These are phyloP conservation scores for Quercus agrifolia DNA, from an alignment of 306 rosid genomes.

Conservation along the genomic window DNA sequence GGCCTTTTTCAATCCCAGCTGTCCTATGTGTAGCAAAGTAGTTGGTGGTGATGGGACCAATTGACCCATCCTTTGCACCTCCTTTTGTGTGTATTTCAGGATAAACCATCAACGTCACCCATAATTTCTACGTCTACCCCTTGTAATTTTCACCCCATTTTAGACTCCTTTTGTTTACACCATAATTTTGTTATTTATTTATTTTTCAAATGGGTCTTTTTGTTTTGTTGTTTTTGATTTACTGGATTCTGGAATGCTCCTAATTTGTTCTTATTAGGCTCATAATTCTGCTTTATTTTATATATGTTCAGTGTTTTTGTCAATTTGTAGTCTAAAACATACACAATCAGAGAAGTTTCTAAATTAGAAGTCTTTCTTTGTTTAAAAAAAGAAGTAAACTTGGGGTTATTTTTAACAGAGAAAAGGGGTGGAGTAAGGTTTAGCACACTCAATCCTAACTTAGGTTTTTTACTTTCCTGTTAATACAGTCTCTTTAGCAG, in stretches of 20 bases:
- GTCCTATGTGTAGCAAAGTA: constrained; percentile 50
- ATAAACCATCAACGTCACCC: constrained; percentile 67
- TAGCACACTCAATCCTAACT: constrained; percentile 26
- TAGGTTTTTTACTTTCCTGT: constrained; percentile 48
- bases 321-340: neutral
- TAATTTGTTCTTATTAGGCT: constrained; percentile 16
- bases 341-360: neutral
- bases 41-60: constrained; percentile 87
- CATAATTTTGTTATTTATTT: neutral
- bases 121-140: constrained; percentile 44
- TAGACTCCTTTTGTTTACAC: constrained; percentile 24
- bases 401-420: neutral
- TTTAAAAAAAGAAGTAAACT: too few species aligned
- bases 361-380: neutral
- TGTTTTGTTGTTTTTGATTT: neutral
- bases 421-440: constrained; percentile 6
- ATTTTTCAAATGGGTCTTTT: neutral
- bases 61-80: constrained; percentile 50
- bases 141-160: constrained; percentile 32
- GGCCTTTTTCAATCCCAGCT: constrained; percentile 66
- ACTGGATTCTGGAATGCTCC: constrained; percentile 28
- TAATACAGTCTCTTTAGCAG: constrained; percentile 34
- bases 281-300: neutral
- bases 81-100: constrained; percentile 45
- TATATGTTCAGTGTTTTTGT: constrained; percentile 5